A percentile compares a stretch with the other conserved stretches of the same genome.
phyloP scores from a whole-genome alignment of 169 alveolate genomes.

The Cryptosporidium xiaoi region DNA sequence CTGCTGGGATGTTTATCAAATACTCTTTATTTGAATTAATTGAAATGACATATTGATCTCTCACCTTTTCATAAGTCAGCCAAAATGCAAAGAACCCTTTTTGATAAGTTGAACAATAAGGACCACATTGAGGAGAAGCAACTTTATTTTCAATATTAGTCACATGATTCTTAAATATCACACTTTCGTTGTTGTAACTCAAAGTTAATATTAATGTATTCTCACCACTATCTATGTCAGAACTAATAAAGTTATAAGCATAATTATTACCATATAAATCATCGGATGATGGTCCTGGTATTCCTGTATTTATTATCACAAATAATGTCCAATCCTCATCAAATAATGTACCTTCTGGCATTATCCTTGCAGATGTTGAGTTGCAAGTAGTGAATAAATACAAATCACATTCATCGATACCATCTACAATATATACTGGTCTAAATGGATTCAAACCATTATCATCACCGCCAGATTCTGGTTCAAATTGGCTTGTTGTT shows the following conservation, averaged over 20 bases:
- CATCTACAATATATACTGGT: constrained; percentile 43
- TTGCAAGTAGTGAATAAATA: constrained; percentile 48
- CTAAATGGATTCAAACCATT: constrained; percentile 27
- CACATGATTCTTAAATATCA: constrained; percentile 24
- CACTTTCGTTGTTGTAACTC: constrained; percentile 21
- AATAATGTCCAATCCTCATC: constrained; percentile 46
- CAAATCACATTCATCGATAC: constrained; percentile 23
- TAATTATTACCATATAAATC: background rate
- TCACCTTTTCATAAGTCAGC: constrained; percentile 17
- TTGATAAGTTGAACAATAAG: constrained; percentile 64
- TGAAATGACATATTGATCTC: constrained; percentile 27
- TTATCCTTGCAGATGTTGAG: constrained; percentile 43
- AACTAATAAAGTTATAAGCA: constrained; percentile 10
- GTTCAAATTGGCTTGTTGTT: constrained; percentile 53
- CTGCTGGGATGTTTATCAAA: constrained; percentile 15
- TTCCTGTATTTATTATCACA: constrained; percentile 37
- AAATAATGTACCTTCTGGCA: background rate
- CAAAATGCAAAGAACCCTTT: constrained; percentile 57
- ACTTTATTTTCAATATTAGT: constrained; percentile 9
- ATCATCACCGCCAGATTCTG: constrained; percentile 6
- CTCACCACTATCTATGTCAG: background rate
- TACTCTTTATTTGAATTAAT: constrained; percentile 33
- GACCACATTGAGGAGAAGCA: constrained; percentile 71
- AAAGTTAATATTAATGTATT: constrained; percentile 10
- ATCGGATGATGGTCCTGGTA: constrained; percentile 7